phyloP scores from a whole-genome alignment of 257 asterid species.

The Fraxinus quadrangulata region DNA sequence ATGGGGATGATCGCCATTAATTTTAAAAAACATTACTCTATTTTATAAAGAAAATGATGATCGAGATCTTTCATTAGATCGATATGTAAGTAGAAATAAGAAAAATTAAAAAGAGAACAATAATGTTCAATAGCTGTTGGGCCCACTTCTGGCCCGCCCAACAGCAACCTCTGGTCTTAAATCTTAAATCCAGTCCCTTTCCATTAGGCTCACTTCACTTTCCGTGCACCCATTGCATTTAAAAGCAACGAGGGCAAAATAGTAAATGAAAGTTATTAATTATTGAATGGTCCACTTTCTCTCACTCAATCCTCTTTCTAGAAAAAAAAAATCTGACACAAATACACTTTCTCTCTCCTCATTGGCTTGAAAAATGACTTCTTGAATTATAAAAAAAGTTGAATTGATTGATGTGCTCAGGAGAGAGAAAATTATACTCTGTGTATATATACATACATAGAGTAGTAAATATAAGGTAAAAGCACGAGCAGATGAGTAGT shows the following conservation, averaged over 20 bases:
- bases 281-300: conserved; percentile 54
- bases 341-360: conserved; percentile 29
- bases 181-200: conserved; percentile 5
- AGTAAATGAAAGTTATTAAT: conserved; percentile 30
- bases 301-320: conserved; percentile 31
- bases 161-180: conserved; percentile 20
- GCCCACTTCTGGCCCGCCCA: conserved; percentile 25
- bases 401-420: conserved; percentile 36
- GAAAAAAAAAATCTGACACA: conserved; percentile 31
- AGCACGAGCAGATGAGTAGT: conserved; percentile 25
- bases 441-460: background rate
- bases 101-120: background rate
- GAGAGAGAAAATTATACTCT: background rate
- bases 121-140: background rate
- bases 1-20: too few relatives aligned
- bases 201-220: conserved; percentile 38
- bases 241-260: conserved; percentile 6
- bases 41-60: too few relatives aligned
- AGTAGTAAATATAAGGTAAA: background rate
- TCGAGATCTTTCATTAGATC: too few relatives aligned
- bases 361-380: conserved; percentile 27
- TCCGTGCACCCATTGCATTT: conserved; percentile 19
- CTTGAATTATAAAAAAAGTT: conserved; percentile 25
- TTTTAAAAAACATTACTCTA: too few relatives aligned
- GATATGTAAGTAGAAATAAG: too few relatives aligned